A percentile compares a stretch with the other conserved stretches of the same genome.
phyloP scores from a whole-genome alignment of 2,329 filamentous ascomycete genomes.

The Ilyonectria destructans region DNA sequence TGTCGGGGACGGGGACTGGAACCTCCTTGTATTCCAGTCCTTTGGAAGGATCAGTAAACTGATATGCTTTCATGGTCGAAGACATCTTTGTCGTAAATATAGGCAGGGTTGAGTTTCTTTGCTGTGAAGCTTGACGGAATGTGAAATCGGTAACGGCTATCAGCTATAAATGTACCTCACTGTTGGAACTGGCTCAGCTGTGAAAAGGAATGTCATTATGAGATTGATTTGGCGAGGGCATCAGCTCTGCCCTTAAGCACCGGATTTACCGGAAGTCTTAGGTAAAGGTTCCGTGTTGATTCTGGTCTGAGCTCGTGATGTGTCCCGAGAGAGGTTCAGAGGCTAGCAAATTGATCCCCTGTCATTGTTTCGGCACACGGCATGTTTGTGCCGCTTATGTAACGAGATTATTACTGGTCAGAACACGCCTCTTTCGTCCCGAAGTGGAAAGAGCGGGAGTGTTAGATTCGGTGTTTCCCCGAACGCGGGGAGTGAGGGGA shows the following conservation, averaged over 20 bases:
- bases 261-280: conserved; percentile 1
- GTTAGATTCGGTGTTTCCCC: background rate
- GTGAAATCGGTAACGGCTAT: background rate
- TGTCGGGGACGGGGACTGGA: conserved; percentile 2
- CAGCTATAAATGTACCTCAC: conserved; percentile 1
- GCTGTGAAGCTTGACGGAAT: conserved; percentile 3
- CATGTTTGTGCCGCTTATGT: background rate
- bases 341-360: background rate
- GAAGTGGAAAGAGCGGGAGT: background rate
- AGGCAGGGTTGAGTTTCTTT: background rate
- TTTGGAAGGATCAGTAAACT: conserved; percentile 1
- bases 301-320: background rate
- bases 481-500: conserved; percentile 4
- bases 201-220: conserved; percentile 1
- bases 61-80: conserved; percentile 4
- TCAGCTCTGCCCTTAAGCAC: conserved; percentile 5
- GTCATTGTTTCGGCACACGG: background rate
- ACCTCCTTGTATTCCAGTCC: conserved; percentile 3
- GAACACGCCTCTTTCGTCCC: background rate
- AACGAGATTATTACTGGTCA: background rate
- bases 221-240: conserved; percentile 1
- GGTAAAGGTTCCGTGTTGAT: conserved; percentile 2
- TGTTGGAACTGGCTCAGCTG: background rate
- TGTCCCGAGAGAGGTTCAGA: background rate
- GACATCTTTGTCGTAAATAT: background rate